Percentiles rank a stretch among this genome's conserved stretches.
phyloP scores from a whole-genome alignment of 2,329 filamentous ascomycete genomes.

The Hirsutella rhossiliensis region DNA sequence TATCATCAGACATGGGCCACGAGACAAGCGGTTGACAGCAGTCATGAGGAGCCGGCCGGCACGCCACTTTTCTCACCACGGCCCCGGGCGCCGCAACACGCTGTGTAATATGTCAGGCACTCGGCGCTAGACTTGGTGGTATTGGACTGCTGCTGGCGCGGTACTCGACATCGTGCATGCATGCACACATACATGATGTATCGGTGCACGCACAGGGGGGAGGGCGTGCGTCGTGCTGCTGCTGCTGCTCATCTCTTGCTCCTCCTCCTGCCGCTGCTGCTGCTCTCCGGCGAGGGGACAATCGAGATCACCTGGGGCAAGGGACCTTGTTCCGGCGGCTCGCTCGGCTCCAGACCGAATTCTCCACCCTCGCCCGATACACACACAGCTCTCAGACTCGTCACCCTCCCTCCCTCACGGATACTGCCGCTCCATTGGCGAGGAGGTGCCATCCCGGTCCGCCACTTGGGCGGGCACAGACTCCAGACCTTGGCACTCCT shows the following conservation, averaged over 20 bases:
- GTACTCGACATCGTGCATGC: neutral
- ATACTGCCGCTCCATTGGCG: slow-evolving; percentile 23
- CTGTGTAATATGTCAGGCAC: neutral
- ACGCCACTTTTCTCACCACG: neutral
- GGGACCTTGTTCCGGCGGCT: slow-evolving; percentile 16
- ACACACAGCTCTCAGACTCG: slow-evolving; percentile 9
- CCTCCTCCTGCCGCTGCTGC: neutral
- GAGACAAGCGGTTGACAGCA: neutral
- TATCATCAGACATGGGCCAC: neutral
- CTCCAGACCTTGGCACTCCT: neutral
- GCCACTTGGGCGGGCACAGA: neutral
- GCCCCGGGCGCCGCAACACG: neutral
- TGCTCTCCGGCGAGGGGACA: neutral
- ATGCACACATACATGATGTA: neutral
- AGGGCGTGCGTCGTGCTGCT: neutral
- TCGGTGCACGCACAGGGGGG: neutral
- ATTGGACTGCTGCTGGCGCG: neutral
- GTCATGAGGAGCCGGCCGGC: neutral
- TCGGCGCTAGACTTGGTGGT: neutral
- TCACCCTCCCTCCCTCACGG: slow-evolving; percentile 18
- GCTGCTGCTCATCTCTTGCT: neutral
- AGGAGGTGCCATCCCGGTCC: slow-evolving; percentile 13
- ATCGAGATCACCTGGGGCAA: slow-evolving; percentile 14
- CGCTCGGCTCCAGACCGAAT: slow-evolving; percentile 25
- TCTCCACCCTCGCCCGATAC: slow-evolving; percentile 13